Base-by-base conservation (phyloP, 495 filamentous ascomycete genomes). In the Penicillium paxilli region DNA sequence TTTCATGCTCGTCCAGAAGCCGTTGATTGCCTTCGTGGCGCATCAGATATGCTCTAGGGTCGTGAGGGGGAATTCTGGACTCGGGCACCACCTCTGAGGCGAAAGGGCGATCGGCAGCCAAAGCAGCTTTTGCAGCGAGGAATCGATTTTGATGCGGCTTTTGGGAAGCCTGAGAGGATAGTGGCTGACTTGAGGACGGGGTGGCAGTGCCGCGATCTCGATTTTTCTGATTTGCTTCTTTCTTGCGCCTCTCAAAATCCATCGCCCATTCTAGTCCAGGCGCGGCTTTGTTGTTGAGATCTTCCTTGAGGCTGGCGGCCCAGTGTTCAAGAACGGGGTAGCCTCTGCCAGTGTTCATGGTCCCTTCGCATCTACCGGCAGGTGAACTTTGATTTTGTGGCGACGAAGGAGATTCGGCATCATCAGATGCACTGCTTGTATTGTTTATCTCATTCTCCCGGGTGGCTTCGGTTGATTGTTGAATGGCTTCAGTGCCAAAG, bases 181-280 rank as follows among this genome's bases (percentile, higher is more conserved):
- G 59, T 5, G 58, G 45, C 3, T 55, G 51, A 16, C 25, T 50
- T 7, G 55, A 44, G 20, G 40, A 14, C 40, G 19, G 44, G 4
- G 38, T 51, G 5, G 28, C 52, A 2, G 51, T 51, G 9, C n/a
- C n/a, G n/a, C 64, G 63, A 20, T 56, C 47, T 9, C 73, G 70
- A 21, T 57, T 54, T 24, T 50, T 52, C 37, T 63, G 52, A 11
- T 71, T 74, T 12, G 68, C 75, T 17, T 71, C 68, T 54, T 61
- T 69, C 56, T 78, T 76, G n/a, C 73, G 62, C 6, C 46, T 56
- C 45, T 77, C 75, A 38, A 77, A 77, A 19, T 77, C 75, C 12
- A 77, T 59, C 10, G 73, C 73, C 24, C 55, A 58, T 45, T 75
- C 71, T 3, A 75, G 26, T 20, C 68, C 69, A 5, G 63, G 41